A percentile compares a stretch with the other conserved stretches of the same genome.
These are phyloP conservation scores for Anethum foeniculum DNA, from an alignment of 140 eudicot genomes.

Conservation along the genomic window DNA sequence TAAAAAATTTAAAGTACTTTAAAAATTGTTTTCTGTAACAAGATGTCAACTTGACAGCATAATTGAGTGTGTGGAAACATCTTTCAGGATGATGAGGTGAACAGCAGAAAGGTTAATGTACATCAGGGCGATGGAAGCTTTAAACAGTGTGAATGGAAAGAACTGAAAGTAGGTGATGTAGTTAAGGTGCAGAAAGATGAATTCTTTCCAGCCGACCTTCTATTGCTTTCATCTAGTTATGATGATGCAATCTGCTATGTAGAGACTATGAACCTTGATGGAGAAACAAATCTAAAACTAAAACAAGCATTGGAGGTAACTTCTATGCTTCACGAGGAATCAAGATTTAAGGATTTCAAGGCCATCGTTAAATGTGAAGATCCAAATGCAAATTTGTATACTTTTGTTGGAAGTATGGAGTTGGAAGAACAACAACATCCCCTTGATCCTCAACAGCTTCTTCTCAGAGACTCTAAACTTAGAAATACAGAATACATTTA, in stretches of 20 bases:
- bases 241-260: constrained; percentile 54
- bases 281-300: constrained; percentile 51
- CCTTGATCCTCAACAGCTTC: constrained; percentile 47
- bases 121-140: constrained; percentile 33
- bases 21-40: background rate
- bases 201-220: constrained; percentile 53
- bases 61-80: background rate
- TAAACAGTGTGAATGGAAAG: constrained; percentile 34
- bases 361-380: constrained; percentile 48
- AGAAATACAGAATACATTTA: constrained; percentile 45
- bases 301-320: constrained; percentile 50
- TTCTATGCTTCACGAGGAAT: constrained; percentile 29
- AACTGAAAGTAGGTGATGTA: constrained; percentile 42
- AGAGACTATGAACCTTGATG: constrained; percentile 64
- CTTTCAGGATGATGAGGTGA: constrained; percentile 47
- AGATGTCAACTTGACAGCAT: background rate
- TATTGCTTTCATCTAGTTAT: constrained; percentile 49
- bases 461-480: constrained; percentile 47
- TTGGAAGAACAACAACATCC: constrained; percentile 31
- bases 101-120: constrained; percentile 46
- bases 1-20: background rate
- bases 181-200: constrained; percentile 50
- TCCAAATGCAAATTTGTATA: constrained; percentile 47
- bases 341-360: constrained; percentile 27
- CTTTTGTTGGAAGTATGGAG: constrained; percentile 49